Conservation (phyloP, 177 flowering plant genomes). For the Tripterygium wilfordii region DNA sequence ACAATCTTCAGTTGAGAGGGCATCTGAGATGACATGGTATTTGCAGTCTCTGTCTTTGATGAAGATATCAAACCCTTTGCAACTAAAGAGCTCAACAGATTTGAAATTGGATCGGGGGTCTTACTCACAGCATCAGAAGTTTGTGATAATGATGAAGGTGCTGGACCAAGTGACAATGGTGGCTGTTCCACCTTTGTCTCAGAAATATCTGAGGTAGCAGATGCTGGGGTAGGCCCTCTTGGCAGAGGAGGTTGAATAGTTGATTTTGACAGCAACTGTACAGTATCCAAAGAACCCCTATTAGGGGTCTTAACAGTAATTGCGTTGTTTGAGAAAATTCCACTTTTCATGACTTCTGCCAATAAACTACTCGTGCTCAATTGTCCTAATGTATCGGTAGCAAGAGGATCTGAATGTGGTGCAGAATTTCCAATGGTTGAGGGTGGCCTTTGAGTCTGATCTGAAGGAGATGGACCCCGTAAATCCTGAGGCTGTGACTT, state of each 20-base stretch:
- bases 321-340: conserved; percentile 40
- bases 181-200: conserved; percentile 25
- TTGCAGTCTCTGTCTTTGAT: conserved; percentile 42
- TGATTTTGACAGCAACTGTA: conserved; percentile 16
- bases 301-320: conserved; percentile 15
- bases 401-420: conserved; percentile 20
- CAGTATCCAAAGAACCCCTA: conserved; percentile 18
- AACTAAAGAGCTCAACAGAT: conserved; percentile 71
- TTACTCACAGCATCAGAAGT: conserved; percentile 24
- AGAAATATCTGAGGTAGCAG: conserved; percentile 13
- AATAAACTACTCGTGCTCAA: conserved; percentile 48
- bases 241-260: conserved; percentile 37
- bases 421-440: conserved; percentile 15
- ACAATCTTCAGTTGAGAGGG: conserved; percentile 17
- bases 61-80: conserved; percentile 86
- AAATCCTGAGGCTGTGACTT: conserved; percentile 23
- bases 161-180: conserved; percentile 43
- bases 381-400: conserved; percentile 28
- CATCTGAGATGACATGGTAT: conserved; percentile 11
- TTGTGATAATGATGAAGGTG: conserved; percentile 30
- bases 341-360: conserved; percentile 62
- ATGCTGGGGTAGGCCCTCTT: conserved; percentile 34
- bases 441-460: conserved; percentile 18
- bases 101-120: conserved; percentile 51
- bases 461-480: conserved; percentile 29